Conservation (phyloP, 495 filamentous ascomycete genomes). For the Penicillium cataractarum region DNA sequence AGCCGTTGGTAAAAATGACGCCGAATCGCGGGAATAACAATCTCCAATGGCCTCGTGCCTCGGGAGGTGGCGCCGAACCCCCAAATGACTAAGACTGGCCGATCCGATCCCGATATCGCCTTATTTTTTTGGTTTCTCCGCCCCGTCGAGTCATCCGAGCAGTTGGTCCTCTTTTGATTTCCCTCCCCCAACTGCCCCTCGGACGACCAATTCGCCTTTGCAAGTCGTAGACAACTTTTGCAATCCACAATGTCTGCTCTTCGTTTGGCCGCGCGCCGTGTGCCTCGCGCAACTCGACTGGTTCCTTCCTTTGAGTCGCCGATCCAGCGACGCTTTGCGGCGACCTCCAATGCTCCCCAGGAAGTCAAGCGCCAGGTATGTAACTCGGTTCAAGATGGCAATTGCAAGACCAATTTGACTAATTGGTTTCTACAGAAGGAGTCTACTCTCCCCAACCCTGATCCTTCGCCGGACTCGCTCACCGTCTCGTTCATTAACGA, state of each 20-base stretch:
- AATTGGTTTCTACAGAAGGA: slow-evolving; percentile 54
- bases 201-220: slow-evolving; percentile 9
- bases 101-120: slow-evolving; percentile 42
- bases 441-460: slow-evolving; percentile 68
- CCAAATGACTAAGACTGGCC: slow-evolving; percentile 32
- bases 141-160: slow-evolving; percentile 9
- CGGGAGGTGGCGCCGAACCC: slow-evolving; percentile 26
- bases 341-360: slow-evolving; percentile 31
- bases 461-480: slow-evolving; percentile 76
- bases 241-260: slow-evolving; percentile 26
- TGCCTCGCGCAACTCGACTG: slow-evolving; percentile 39
- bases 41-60: slow-evolving; percentile 7
- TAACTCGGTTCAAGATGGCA: neutral
- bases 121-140: slow-evolving; percentile 28
- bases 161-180: neutral
- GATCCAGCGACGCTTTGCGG: slow-evolving; percentile 42
- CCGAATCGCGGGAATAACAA: slow-evolving; percentile 5
- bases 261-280: slow-evolving; percentile 45
- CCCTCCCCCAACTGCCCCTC: neutral
- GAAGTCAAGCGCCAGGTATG: slow-evolving; percentile 32
- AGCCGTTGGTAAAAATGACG: slow-evolving; percentile 1
- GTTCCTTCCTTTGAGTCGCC: slow-evolving; percentile 41
- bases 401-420: neutral
- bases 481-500: slow-evolving; percentile 73
- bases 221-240: slow-evolving; percentile 13